phyloP scores from a whole-genome alignment of 805 yeast species.

The Starmerella bombi region DNA sequence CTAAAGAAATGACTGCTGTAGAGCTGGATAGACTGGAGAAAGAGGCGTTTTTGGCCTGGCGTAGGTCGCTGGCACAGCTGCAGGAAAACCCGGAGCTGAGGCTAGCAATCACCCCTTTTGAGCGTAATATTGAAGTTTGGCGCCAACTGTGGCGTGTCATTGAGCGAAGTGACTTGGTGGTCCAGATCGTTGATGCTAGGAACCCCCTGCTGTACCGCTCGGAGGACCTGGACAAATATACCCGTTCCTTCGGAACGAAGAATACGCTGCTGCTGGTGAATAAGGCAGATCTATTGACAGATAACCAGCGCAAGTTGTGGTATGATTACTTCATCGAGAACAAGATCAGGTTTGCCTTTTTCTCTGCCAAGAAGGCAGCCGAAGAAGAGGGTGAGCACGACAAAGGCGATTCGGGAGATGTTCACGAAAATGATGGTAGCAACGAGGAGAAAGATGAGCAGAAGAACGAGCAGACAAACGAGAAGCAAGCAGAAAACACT shows the following conservation, averaged over 20 bases:
- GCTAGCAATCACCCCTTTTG: conserved; percentile 70
- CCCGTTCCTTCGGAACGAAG: conserved; percentile 56
- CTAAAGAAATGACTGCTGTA: conserved; percentile 48
- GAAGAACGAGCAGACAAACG: not conserved
- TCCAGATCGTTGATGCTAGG: conserved; percentile 95
- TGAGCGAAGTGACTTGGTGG: conserved; percentile 85
- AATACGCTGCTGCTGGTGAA: conserved; percentile 73
- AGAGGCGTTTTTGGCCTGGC: conserved; percentile 86
- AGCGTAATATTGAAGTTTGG: conserved; percentile 96
- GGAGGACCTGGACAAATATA: conserved; percentile 73
- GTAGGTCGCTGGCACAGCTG: conserved; percentile 72
- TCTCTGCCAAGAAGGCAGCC: conserved; percentile 81
- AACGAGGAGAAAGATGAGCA: conserved; percentile 21
- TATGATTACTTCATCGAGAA: conserved; percentile 62
- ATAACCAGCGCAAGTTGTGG: conserved; percentile 71
- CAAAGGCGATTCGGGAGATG: conserved; percentile 27
- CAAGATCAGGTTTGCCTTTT: conserved; percentile 74
- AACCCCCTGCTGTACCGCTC: conserved; percentile 86
- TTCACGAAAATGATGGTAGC: conserved; percentile 12
- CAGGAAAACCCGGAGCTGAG: conserved; percentile 76
- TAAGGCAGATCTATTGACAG: conserved; percentile 79
- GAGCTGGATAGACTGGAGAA: conserved; percentile 80
- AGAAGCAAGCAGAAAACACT: conserved; percentile 14
- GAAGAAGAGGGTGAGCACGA: conserved; percentile 44
- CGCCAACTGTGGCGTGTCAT: conserved; percentile 96